phyloP scores from a whole-genome alignment of 768 basidiomycete genomes.

The Termitomyces sp. region DNA sequence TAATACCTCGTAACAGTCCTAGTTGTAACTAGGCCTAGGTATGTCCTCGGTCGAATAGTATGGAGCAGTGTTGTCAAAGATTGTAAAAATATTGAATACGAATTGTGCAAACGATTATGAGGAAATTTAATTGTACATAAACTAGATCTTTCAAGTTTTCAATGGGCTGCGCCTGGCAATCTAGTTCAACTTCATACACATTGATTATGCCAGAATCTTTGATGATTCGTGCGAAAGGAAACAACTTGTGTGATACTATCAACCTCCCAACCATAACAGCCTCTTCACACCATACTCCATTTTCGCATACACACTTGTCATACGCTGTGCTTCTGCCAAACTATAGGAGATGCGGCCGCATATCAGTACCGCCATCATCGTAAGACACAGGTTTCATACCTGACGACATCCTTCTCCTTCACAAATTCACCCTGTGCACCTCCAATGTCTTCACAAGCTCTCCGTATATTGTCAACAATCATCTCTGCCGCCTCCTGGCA shows the following conservation, averaged over 20 bases:
- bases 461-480: slow-evolving; percentile 64
- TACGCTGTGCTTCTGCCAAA: slow-evolving; percentile 74
- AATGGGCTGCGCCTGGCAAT: not conserved
- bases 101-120: too few relatives aligned
- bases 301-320: slow-evolving; percentile 84
- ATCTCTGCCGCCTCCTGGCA: slow-evolving; percentile 75
- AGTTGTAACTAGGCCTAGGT: too few relatives aligned
- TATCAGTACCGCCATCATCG: slow-evolving; percentile 5
- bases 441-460: slow-evolving; percentile 64
- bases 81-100: too few relatives aligned
- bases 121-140: not conserved
- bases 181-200: not conserved
- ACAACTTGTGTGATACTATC: not conserved
- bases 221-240: not conserved
- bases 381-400: slow-evolving; percentile 38
- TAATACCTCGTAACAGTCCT: too few relatives aligned
- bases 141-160: not conserved
- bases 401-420: slow-evolving; percentile 68
- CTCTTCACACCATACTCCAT: slow-evolving; percentile 94
- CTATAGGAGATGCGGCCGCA: slow-evolving; percentile 30
- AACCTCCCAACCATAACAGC: slow-evolving; percentile 82
- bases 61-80: too few relatives aligned
- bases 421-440: slow-evolving; percentile 45
- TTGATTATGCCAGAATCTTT: not conserved
- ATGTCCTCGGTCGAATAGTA: too few relatives aligned